Base-by-base conservation (phyloP, 768 basidiomycete genomes). In the Leccinum arenicola region DNA sequence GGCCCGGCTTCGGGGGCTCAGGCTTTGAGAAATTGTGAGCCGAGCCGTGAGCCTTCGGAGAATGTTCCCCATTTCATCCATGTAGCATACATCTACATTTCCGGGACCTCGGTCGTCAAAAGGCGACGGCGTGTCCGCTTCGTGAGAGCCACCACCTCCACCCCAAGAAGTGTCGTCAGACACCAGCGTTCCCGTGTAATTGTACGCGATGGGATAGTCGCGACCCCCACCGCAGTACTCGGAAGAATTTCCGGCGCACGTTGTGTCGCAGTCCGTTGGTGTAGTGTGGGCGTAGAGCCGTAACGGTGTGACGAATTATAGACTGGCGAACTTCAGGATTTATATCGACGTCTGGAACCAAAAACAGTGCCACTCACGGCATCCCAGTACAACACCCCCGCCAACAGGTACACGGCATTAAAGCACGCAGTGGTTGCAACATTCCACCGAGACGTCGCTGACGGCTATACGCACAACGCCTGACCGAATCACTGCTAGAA, bases 171-270 rank as follows among this genome's bases (percentile, higher is more conserved):
- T n/a, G 17, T 15, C 15, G 14, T 15, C 36, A 36, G 50, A 21
- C 1, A 33, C 45, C 3, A 38, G 25, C 6, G 50, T 12, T 7
- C 35, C 19, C 7, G 62, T 67, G 21, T 61, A 45, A 23, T 66
- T 68, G 48, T 67, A 67, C 54, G 62, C 1, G 12, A 60, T 33
- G 10, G 64, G 60, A 50, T 82, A 74, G 65, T 86, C 79, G 0
- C 88, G 86, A 35, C 89, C 90, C 21, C 90, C 89, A 62, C 29
- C 29, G 29, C 89, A 92, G 60, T 84, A 84, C 65, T 90, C 84
- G 1, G 83, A 61, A 35, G 67, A 45, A 25, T 68, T 68, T 29
- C 67, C 64, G 3, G 52, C 58, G 17, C 67, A 68, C 3, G 64
- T 61, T 67, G 68, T 68, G 50, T 77, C 79, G 66, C 91, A 93